phyloP scores from a whole-genome alignment of 345 rosid genomes.

The Citropsis articulata region DNA sequence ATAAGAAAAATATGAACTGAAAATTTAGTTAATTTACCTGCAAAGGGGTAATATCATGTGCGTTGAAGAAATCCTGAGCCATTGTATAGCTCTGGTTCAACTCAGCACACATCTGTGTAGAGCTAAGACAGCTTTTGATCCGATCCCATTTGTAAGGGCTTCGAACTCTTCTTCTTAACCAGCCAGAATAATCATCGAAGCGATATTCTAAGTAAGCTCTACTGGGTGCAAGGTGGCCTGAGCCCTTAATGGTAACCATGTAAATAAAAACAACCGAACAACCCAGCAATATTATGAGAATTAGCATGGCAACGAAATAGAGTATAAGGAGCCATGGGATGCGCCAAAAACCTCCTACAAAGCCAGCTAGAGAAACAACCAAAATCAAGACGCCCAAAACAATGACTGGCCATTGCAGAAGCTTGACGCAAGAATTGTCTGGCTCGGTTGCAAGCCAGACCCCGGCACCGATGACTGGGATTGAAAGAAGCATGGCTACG shows the following conservation, averaged over 20 bases:
- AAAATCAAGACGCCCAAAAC: slow-evolving; percentile 68
- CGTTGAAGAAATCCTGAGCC: slow-evolving; percentile 91
- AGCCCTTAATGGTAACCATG: slow-evolving; percentile 73
- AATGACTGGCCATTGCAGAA: slow-evolving; percentile 94
- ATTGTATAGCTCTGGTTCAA: slow-evolving; percentile 67
- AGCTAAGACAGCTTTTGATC: slow-evolving; percentile 65
- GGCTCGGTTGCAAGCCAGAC: slow-evolving; percentile 79
- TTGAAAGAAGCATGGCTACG: slow-evolving; percentile 75
- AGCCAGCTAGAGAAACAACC: slow-evolving; percentile 67
- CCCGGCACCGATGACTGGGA: slow-evolving; percentile 84
- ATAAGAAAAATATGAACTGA: background rate
- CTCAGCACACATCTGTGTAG: slow-evolving; percentile 65
- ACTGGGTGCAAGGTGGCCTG: slow-evolving; percentile 76
- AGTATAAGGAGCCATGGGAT: slow-evolving; percentile 71
- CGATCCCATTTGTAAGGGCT: slow-evolving; percentile 81
- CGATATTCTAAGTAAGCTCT: slow-evolving; percentile 76
- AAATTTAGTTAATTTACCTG: slow-evolving; percentile 43
- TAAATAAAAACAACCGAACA: slow-evolving; percentile 66
- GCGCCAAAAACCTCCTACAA: slow-evolving; percentile 89
- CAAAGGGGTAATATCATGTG: slow-evolving; percentile 58
- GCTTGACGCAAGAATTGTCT: slow-evolving; percentile 80
- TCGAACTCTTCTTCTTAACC: slow-evolving; percentile 69
- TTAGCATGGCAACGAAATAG: slow-evolving; percentile 74
- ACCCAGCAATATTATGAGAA: slow-evolving; percentile 59
- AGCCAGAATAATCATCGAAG: slow-evolving; percentile 76